A percentile compares a stretch with the other conserved stretches of the same genome.
These are phyloP conservation scores for Fremontodendron californicum DNA, from an alignment of 345 rosid species.

Conservation along the genomic window DNA sequence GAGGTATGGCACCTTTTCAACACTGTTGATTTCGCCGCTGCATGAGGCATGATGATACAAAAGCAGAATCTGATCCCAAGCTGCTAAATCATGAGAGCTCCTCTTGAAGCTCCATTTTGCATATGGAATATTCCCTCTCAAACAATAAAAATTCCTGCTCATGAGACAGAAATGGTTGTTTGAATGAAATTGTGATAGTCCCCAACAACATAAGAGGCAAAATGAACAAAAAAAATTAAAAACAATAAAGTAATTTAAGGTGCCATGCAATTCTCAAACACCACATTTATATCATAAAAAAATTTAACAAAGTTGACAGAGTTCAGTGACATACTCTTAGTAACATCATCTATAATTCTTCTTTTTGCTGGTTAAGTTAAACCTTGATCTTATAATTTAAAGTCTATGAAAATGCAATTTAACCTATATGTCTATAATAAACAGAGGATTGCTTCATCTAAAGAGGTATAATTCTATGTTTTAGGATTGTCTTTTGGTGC, in stretches of 20 bases:
- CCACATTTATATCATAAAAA: neutral
- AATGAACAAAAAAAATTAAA: neutral
- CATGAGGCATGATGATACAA: neutral
- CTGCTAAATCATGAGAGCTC: conserved; percentile 24
- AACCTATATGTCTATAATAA: neutral
- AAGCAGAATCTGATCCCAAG: neutral
- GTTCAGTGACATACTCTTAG: neutral
- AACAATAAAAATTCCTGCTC: conserved; percentile 77
- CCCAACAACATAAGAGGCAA: neutral
- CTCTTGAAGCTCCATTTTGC: conserved; percentile 72
- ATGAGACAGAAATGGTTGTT: neutral
- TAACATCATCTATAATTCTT: neutral
- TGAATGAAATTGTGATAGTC: neutral
- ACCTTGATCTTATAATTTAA: neutral
- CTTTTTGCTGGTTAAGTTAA: neutral
- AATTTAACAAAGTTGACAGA: neutral
- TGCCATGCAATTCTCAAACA: neutral
- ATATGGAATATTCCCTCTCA: conserved; percentile 77
- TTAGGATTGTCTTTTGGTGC: neutral
- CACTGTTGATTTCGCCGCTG: neutral
- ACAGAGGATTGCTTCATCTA: neutral
- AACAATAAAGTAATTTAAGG: neutral
- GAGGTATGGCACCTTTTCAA: no score
- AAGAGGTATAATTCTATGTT: neutral
- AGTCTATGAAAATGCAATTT: neutral